phyloP scores from a whole-genome alignment of 2,329 filamentous ascomycete genomes.

The Atkinsonella texensis region DNA sequence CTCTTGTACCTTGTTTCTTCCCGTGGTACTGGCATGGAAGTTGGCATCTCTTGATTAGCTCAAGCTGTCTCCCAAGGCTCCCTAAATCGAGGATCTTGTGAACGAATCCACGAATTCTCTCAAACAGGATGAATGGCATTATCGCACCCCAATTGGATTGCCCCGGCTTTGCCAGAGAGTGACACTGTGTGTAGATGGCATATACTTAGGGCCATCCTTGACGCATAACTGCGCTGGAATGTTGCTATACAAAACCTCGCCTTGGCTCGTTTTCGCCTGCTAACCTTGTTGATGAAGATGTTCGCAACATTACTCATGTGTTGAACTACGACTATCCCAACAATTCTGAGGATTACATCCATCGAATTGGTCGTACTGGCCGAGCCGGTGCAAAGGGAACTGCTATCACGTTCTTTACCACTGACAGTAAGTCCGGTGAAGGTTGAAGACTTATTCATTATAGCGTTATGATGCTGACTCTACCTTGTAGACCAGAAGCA shows the following conservation, averaged over 20 bases:
- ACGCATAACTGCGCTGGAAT: conserved; percentile 42
- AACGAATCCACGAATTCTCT: conserved; percentile 29
- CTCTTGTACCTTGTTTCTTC: conserved; percentile 51
- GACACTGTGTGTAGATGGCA: conserved; percentile 35
- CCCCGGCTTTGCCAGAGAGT: conserved; percentile 45
- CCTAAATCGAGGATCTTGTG: conserved; percentile 45
- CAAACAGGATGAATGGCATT: conserved; percentile 35
- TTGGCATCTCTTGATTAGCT: conserved; percentile 65
- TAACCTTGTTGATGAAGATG: conserved; percentile 77
- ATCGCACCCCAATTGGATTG: conserved; percentile 41
- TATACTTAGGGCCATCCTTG: conserved; percentile 33
- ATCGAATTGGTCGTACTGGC: conserved; percentile 91
- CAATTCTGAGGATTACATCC: conserved; percentile 97
- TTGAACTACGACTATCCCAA: conserved; percentile 99
- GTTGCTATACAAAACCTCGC: conserved; percentile 40
- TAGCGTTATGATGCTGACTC: not conserved
- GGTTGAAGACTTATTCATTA: not conserved
- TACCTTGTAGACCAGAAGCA: conserved; percentile 64
- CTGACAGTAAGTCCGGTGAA: conserved; percentile 69
- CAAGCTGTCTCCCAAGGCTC: conserved; percentile 56
- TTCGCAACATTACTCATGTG: conserved; percentile 99
- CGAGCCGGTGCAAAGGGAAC: conserved; percentile 91
- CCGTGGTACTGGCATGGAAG: conserved; percentile 65
- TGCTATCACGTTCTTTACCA: conserved; percentile 96
- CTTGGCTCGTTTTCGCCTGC: conserved; percentile 39